Evolutionary conservation across 2,329 filamentous ascomycete genomes (phyloP), one percentile per base, ranked within the genome.

Genomic region (Pleoardoris graminearum): DNA sequence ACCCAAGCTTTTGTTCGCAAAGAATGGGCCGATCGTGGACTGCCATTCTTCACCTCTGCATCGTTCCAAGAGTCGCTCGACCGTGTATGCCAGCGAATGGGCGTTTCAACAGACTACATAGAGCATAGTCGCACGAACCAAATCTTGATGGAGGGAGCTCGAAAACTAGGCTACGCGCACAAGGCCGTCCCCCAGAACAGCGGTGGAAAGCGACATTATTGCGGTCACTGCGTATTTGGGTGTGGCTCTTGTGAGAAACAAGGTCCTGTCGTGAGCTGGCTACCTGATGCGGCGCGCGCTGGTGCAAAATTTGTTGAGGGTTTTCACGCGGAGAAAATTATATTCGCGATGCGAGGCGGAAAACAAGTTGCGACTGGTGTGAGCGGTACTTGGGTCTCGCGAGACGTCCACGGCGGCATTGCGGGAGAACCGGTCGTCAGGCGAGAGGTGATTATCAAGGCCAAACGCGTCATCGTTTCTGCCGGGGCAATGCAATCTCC

Each of bases 251-350:
- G 82, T 41, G 85, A 86, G 58, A 97, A 97, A 76, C 86, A 88
- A 70, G 91, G 92, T 0, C 89, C 92, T 0, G 82, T 84, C 0
- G 85, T 89, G 21, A 85, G 84, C 6, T 97, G 85, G 79, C 77
- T 97, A 12, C 89, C 89, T 0, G 90, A 91, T 62, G 91, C 93
- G 2, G 88, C 86, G 1, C 80, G 81, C 47, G 85, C 88, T 0
- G 91, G 91, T 0, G 89, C 91, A 0, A 79, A 82, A 58, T 96
- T 96, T 68, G 82, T 95, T 51, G 91, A 97, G 76, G 91, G 91
- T 0, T 90, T 94, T 64, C 74, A 85, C 17, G 89, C 86, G 0
- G 82, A 89, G 11, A 81, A 82, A 54, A 78, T 97, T 14, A 59
- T 89, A 0, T 96, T 96, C 68, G 83, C 85, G 19, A 77, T 81